Conservation (phyloP, 1,284 basidiomycete species). For the Dichomitus squalens region DNA sequence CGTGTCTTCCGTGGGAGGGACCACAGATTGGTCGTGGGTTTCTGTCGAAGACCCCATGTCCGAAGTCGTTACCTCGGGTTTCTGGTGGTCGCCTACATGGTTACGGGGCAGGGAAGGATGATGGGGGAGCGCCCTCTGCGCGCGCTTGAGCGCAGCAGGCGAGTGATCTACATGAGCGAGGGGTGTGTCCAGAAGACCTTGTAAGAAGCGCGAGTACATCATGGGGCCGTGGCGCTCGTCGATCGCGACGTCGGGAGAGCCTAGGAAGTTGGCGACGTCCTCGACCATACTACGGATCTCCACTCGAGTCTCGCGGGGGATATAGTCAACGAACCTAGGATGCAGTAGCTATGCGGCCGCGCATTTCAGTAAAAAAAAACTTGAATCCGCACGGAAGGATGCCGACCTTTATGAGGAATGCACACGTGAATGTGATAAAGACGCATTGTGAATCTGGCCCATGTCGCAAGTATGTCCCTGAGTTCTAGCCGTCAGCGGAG, state of each 20-base stretch:
- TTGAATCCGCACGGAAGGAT: too few relatives aligned
- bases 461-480: conserved; percentile 67
- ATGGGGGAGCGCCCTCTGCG: conserved; percentile 9
- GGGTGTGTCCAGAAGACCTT: conserved; percentile 63
- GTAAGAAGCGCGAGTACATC: conserved; percentile 74
- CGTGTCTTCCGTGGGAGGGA: conserved; percentile 2
- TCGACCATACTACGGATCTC: conserved; percentile 65
- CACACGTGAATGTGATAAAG: conserved; percentile 83
- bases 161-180: conserved; percentile 45
- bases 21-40: not conserved
- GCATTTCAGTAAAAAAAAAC: not conserved
- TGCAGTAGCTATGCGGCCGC: conserved; percentile 57
- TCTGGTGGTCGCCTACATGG: not conserved
- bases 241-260: conserved; percentile 65
- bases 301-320: conserved; percentile 56
- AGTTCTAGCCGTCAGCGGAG: not conserved
- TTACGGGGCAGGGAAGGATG: conserved; percentile 4
- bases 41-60: not conserved
- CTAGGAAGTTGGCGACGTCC: conserved; percentile 64
- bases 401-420: conserved; percentile 75
- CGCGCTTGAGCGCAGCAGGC: conserved; percentile 20
- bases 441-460: conserved; percentile 84
- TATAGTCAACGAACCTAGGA: conserved; percentile 65
- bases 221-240: conserved; percentile 78
- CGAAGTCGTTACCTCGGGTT: conserved; percentile 8